A percentile compares a stretch with the other conserved stretches of the same genome.
Evolutionary conservation across 2,329 filamentous ascomycete species (phyloP).

Genomic region (Penicillium sp.): DNA sequence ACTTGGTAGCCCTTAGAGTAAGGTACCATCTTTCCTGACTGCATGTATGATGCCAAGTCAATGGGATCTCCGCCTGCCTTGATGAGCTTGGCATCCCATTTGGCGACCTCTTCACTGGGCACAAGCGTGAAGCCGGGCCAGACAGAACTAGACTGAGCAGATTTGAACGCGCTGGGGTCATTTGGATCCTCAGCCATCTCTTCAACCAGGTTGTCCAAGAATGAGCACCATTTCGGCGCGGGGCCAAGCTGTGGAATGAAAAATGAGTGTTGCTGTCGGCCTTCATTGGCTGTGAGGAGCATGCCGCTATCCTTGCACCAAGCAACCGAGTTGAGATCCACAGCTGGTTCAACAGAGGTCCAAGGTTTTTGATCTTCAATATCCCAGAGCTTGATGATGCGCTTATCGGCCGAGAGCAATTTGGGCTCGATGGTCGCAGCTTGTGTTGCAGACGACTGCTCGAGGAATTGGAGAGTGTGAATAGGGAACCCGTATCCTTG

Average conservation of each 20-base stretch:
- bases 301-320: constrained; percentile 93
- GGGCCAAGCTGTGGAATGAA: constrained; percentile 92
- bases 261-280: constrained; percentile 89
- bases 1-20: constrained; percentile 71
- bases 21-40: constrained; percentile 48
- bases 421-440: constrained; percentile 68
- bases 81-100: constrained; percentile 56
- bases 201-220: constrained; percentile 95
- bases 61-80: constrained; percentile 53
- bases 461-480: constrained; percentile 71
- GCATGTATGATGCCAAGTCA: constrained; percentile 93
- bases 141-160: constrained; percentile 61
- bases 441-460: constrained; percentile 64
- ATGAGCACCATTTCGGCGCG: constrained; percentile 91
- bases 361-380: constrained; percentile 77
- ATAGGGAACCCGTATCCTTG: constrained; percentile 94
- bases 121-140: constrained; percentile 99
- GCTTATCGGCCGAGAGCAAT: constrained; percentile 86
- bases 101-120: constrained; percentile 78
- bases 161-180: constrained; percentile 56
- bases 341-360: constrained; percentile 92
- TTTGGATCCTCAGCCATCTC: constrained; percentile 87
- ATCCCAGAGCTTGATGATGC: constrained; percentile 97
- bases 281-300: constrained; percentile 95
- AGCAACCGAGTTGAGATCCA: constrained; percentile 91